Percentiles rank a stretch among this genome's conserved stretches.
These are phyloP conservation scores for Fragaria ananassa DNA, from an alignment of 306 rosid species.

Conservation along the genomic window DNA sequence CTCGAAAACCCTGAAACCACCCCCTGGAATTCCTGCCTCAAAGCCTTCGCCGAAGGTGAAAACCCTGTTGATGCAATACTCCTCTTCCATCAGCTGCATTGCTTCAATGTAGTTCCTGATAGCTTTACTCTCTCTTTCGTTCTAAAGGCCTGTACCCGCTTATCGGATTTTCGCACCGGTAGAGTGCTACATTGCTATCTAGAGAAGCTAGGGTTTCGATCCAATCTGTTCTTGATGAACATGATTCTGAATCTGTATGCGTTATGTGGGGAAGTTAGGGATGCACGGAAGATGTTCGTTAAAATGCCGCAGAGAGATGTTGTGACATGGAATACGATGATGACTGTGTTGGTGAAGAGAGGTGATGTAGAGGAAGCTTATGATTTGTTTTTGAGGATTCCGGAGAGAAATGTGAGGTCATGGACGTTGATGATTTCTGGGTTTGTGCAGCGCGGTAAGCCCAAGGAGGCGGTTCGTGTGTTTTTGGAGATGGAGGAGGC, in stretches of 20 bases:
- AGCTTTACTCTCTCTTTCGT: conserved; percentile 45
- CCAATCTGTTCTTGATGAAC: conserved; percentile 41
- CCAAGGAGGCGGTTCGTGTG: conserved; percentile 41
- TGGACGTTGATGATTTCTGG: conserved; percentile 63
- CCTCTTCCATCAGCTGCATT: conserved; percentile 36
- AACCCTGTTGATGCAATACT: conserved; percentile 33
- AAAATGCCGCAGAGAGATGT: conserved; percentile 49
- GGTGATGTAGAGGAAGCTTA: conserved; percentile 34
- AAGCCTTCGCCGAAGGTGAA: conserved; percentile 33
- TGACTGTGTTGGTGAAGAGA: conserved; percentile 37
- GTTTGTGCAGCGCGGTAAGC: conserved; percentile 45
- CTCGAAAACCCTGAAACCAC: conserved; percentile 15
- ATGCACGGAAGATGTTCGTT: conserved; percentile 44
- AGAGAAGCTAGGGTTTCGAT: conserved; percentile 48
- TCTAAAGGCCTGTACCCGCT: conserved; percentile 42
- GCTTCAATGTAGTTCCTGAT: conserved; percentile 35
- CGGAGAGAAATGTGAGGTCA: conserved; percentile 46
- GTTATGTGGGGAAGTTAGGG: conserved; percentile 24
- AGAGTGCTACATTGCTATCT: conserved; percentile 45
- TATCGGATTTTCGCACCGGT: conserved; percentile 38
- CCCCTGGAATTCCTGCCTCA: conserved; percentile 49
- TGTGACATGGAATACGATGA: conserved; percentile 52
- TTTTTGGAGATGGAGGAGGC: conserved; percentile 44
- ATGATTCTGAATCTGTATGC: conserved; percentile 44
- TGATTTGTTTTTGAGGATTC: conserved; percentile 41